Evolutionary conservation across 2,329 filamentous ascomycete species (phyloP).

Genomic region (Nemania sp.): DNA sequence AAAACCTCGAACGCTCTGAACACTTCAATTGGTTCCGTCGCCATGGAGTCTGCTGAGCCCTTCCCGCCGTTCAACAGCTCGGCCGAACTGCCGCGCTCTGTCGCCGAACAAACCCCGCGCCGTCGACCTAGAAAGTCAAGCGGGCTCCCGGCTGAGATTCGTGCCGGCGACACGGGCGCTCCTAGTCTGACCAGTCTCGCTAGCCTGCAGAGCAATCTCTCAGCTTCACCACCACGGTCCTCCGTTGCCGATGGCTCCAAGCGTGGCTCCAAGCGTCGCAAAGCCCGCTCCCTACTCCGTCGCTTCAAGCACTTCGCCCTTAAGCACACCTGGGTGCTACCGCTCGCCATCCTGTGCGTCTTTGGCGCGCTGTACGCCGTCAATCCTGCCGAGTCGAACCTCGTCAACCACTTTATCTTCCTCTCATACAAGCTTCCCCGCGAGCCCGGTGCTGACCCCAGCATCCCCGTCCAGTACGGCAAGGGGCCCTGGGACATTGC

Average conservation of each 20-base stretch:
- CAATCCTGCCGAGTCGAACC: slow-evolving; percentile 78
- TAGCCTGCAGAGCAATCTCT: slow-evolving; percentile 42
- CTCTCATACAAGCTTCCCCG: slow-evolving; percentile 79
- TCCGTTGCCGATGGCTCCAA: slow-evolving; percentile 39
- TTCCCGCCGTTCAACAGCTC: slow-evolving; percentile 59
- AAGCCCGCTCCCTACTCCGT: slow-evolving; percentile 56
- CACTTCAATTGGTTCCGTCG: too few relatives aligned
- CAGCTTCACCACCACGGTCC: slow-evolving; percentile 22
- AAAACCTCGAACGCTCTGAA: too few relatives aligned
- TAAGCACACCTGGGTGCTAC: slow-evolving; percentile 66
- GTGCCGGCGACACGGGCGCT: slow-evolving; percentile 58
- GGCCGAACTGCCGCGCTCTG: slow-evolving; percentile 52
- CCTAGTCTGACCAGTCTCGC: slow-evolving; percentile 57
- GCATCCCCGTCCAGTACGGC: slow-evolving; percentile 70
- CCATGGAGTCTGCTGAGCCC: slow-evolving; percentile 55
- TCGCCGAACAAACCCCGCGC: slow-evolving; percentile 44
- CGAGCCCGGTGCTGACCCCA: slow-evolving; percentile 44
- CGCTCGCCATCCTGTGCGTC: slow-evolving; percentile 67
- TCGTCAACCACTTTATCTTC: slow-evolving; percentile 80
- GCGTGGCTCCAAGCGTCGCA: slow-evolving; percentile 57
- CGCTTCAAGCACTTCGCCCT: slow-evolving; percentile 55
- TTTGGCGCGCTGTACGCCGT: slow-evolving; percentile 71
- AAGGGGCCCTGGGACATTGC: slow-evolving; percentile 87
- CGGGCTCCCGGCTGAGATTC: slow-evolving; percentile 56
- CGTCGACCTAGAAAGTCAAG: slow-evolving; percentile 59